Conservation (phyloP, 257 asterid species). For the Osmanthus fragrans region DNA sequence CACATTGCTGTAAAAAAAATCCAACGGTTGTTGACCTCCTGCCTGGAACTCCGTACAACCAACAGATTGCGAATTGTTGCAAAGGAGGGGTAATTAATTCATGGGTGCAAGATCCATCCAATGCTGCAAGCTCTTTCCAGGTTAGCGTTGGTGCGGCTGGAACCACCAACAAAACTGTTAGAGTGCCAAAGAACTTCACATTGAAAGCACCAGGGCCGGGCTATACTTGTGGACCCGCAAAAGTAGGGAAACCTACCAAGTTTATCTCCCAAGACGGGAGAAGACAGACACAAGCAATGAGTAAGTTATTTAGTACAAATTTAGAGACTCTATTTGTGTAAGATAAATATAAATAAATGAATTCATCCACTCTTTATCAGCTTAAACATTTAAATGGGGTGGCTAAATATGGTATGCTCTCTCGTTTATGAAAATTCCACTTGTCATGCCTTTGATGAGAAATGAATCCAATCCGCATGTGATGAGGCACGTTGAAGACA, state of each 20-base stretch:
- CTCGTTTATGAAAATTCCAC: background rate
- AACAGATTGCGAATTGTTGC: slow-evolving; percentile 72
- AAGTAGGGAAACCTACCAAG: slow-evolving; percentile 57
- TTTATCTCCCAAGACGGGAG: slow-evolving; percentile 50
- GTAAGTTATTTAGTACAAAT: slow-evolving; percentile 38
- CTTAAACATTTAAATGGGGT: background rate
- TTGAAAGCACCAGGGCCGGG: slow-evolving; percentile 74
- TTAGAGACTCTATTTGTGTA: background rate
- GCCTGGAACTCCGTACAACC: slow-evolving; percentile 79
- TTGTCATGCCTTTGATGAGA: background rate
- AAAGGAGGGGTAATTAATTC: slow-evolving; percentile 74
- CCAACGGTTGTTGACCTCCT: slow-evolving; percentile 61
- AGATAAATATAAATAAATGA: background rate
- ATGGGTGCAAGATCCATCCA: slow-evolving; percentile 60
- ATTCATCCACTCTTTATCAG: background rate
- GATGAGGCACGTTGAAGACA: background rate
- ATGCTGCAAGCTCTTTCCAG: slow-evolving; percentile 69
- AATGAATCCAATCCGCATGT: background rate
- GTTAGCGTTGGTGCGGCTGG: slow-evolving; percentile 67
- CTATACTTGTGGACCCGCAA: slow-evolving; percentile 72
- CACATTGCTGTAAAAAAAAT: slow-evolving; percentile 70
- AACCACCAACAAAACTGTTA: slow-evolving; percentile 64
- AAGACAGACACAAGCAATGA: slow-evolving; percentile 71
- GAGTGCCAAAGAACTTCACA: slow-evolving; percentile 65
- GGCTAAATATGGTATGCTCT: background rate